These are phyloP conservation scores for Xanthoconium stramineum DNA, from an alignment of 768 basidiomycete genomes.

Conservation along the genomic window DNA sequence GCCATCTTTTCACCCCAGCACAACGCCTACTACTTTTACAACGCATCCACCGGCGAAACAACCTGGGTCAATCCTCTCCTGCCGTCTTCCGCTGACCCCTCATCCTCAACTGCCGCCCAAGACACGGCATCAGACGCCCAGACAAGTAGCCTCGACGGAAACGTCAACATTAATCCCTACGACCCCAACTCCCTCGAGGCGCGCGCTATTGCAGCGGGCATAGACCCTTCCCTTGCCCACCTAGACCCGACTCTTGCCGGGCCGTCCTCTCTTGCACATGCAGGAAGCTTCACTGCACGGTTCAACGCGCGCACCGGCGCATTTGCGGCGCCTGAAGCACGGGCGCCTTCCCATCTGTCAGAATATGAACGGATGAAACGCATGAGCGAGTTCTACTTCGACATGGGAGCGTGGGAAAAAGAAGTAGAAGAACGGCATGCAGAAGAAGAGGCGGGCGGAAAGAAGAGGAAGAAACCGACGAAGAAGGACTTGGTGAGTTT, in stretches of 20 bases:
- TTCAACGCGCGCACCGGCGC: slow-evolving; percentile 82
- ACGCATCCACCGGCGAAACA: slow-evolving; percentile 69
- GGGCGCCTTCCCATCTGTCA: slow-evolving; percentile 72
- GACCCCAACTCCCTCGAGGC: slow-evolving; percentile 53
- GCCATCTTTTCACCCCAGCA: slow-evolving; percentile 76
- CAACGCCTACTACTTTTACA: slow-evolving; percentile 85
- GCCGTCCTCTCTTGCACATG: slow-evolving; percentile 27
- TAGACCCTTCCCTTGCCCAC: slow-evolving; percentile 77
- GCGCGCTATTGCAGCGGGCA: slow-evolving; percentile 74
- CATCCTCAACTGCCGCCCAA: slow-evolving; percentile 16
- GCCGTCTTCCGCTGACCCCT: slow-evolving; percentile 28
- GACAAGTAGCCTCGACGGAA: slow-evolving; percentile 18
- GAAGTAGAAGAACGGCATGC: slow-evolving; percentile 52
- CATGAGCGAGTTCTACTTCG: slow-evolving; percentile 89
- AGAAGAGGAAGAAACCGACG: slow-evolving; percentile 73
- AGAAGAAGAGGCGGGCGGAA: slow-evolving; percentile 52
- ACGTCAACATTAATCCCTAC: slow-evolving; percentile 18
- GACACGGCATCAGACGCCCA: slow-evolving; percentile 22
- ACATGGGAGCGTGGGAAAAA: slow-evolving; percentile 75
- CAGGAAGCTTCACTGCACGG: slow-evolving; percentile 58
- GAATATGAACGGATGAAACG: slow-evolving; percentile 75
- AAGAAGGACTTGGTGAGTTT: slow-evolving; percentile 80
- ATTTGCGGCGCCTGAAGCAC: slow-evolving; percentile 62
- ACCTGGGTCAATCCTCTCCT: slow-evolving; percentile 81
- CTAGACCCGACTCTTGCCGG: slow-evolving; percentile 70